These are phyloP conservation scores for Nemania sp. DNA, from an alignment of 2,329 filamentous ascomycete species.

Conservation along the genomic window DNA sequence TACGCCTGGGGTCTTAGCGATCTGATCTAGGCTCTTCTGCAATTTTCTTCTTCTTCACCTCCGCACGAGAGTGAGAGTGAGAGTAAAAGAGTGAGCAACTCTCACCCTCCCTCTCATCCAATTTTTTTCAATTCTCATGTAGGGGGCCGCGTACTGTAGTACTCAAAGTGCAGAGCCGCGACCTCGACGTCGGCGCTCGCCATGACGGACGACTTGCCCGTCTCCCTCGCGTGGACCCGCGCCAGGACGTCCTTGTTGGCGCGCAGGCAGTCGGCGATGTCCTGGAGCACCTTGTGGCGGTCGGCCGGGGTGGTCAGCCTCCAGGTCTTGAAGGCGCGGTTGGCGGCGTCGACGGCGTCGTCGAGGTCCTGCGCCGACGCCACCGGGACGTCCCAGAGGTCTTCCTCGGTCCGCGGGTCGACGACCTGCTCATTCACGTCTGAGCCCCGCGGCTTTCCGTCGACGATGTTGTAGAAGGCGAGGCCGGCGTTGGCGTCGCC, in stretches of 20 bases:
- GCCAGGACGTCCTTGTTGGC: slow-evolving; percentile 49
- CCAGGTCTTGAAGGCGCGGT: slow-evolving; percentile 53
- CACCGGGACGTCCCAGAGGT: slow-evolving; percentile 52
- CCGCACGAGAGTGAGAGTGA: too few species aligned
- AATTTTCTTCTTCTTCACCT: too few species aligned
- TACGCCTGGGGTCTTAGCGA: background rate
- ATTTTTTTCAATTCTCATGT: background rate
- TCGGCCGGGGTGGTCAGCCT: slow-evolving; percentile 49
- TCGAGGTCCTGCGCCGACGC: slow-evolving; percentile 47
- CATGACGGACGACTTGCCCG: slow-evolving; percentile 54
- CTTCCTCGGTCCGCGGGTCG: slow-evolving; percentile 51
- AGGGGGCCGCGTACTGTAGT: slow-evolving; percentile 40
- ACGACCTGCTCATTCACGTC: slow-evolving; percentile 44
- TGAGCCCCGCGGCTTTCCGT: slow-evolving; percentile 46
- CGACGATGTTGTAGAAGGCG: slow-evolving; percentile 51
- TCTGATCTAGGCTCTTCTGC: too few species aligned
- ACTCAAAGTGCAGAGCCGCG: slow-evolving; percentile 44
- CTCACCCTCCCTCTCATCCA: too few species aligned
- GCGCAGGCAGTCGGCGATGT: slow-evolving; percentile 47
- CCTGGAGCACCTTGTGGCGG: slow-evolving; percentile 46
- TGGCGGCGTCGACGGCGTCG: slow-evolving; percentile 51
- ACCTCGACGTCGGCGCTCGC: slow-evolving; percentile 46
- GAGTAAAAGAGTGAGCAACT: too few species aligned
- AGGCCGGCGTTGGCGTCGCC: slow-evolving; percentile 22
- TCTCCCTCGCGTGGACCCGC: slow-evolving; percentile 52